Conservation (phyloP, 2,329 filamentous ascomycete species). For the Cyclaneusma minus region DNA sequence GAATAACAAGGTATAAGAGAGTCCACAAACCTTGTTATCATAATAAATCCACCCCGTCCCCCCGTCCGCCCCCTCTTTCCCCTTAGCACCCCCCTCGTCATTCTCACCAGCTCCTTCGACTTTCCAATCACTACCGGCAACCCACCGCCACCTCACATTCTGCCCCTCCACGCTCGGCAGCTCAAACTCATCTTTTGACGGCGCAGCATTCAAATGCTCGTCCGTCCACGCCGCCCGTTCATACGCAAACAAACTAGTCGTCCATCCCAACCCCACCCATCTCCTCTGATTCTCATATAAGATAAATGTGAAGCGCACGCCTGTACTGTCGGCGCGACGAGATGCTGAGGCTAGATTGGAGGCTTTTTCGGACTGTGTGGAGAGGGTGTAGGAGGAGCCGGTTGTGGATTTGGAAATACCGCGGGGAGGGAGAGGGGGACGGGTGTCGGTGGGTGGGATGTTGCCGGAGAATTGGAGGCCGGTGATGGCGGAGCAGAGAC, state of each 20-base stretch:
- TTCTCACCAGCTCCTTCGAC: slow-evolving; percentile 59
- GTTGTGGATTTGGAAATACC: slow-evolving; percentile 13
- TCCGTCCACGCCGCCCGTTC: slow-evolving; percentile 90
- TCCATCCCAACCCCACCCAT: slow-evolving; percentile 94
- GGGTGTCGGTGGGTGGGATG: slow-evolving; percentile 17
- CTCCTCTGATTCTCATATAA: slow-evolving; percentile 92
- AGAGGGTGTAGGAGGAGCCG: not conserved
- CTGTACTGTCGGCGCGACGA: slow-evolving; percentile 41
- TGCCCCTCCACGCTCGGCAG: slow-evolving; percentile 51
- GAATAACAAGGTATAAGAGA: not conserved
- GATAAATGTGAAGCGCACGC: slow-evolving; percentile 91
- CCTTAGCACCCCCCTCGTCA: slow-evolving; percentile 24
- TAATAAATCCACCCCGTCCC: slow-evolving; percentile 91
- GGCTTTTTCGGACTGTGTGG: slow-evolving; percentile 11
- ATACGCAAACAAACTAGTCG: slow-evolving; percentile 76
- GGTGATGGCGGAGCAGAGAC: slow-evolving; percentile 56
- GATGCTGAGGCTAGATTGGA: slow-evolving; percentile 17
- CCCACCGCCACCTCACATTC: slow-evolving; percentile 63
- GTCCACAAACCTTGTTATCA: slow-evolving; percentile 66
- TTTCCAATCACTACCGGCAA: slow-evolving; percentile 69
- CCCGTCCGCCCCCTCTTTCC: slow-evolving; percentile 21
- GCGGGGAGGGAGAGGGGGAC: slow-evolving; percentile 17
- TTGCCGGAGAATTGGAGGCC: slow-evolving; percentile 57
- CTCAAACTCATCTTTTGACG: slow-evolving; percentile 57
- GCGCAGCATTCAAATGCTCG: slow-evolving; percentile 74